These are phyloP conservation scores for Drechslerella coelobrocha DNA, from an alignment of 2,329 filamentous ascomycete species.

Conservation along the genomic window DNA sequence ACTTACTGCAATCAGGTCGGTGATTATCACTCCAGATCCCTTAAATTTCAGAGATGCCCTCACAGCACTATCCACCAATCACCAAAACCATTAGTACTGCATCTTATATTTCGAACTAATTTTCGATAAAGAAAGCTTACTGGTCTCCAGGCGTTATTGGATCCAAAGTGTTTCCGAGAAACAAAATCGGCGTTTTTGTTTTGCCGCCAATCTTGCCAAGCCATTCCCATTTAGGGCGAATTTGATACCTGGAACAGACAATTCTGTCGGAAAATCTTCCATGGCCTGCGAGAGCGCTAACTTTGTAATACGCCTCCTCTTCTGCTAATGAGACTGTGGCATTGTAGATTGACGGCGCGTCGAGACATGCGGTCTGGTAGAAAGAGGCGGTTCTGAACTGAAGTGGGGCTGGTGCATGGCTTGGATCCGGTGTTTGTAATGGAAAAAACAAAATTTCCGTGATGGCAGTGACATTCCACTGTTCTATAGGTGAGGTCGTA, in stretches of 20 bases:
- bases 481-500: background rate
- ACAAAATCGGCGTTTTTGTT: slow-evolving; percentile 33
- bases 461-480: slow-evolving; percentile 26
- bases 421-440: background rate
- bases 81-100: background rate
- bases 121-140: slow-evolving; percentile 10
- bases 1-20: slow-evolving; percentile 30
- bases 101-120: background rate
- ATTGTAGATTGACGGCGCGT: slow-evolving; percentile 27
- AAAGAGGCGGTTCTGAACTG: slow-evolving; percentile 23
- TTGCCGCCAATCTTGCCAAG: slow-evolving; percentile 20
- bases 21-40: slow-evolving; percentile 10
- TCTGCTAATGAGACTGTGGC: slow-evolving; percentile 5
- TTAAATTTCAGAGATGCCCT: slow-evolving; percentile 24
- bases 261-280: slow-evolving; percentile 12
- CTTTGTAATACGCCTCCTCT: background rate
- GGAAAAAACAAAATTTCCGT: slow-evolving; percentile 9
- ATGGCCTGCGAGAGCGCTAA: slow-evolving; percentile 5
- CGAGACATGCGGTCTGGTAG: slow-evolving; percentile 27
- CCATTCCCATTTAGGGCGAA: slow-evolving; percentile 39
- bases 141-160: slow-evolving; percentile 37
- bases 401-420: slow-evolving; percentile 10
- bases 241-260: slow-evolving; percentile 15
- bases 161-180: slow-evolving; percentile 37
- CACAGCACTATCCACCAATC: slow-evolving; percentile 11